These are phyloP conservation scores for Seiridium unicorne DNA, from an alignment of 2,329 filamentous ascomycete species.

Conservation along the genomic window DNA sequence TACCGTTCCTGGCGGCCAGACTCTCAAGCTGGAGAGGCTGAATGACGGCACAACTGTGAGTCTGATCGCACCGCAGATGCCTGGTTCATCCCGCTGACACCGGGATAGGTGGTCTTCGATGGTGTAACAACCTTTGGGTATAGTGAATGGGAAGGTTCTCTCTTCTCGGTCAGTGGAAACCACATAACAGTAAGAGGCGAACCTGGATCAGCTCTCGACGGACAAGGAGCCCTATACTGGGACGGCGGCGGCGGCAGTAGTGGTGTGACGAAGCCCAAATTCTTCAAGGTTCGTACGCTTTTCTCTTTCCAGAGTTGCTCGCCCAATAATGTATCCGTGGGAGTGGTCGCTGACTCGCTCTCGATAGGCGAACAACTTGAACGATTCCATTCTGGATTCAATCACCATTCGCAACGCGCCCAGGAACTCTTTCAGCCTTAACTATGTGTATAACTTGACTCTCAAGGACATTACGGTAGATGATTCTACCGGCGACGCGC, in stretches of 20 bases:
- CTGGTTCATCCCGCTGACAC: no score
- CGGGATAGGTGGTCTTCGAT: slow-evolving; percentile 1
- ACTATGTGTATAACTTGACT: slow-evolving; percentile 2
- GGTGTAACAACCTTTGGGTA: slow-evolving; percentile 33
- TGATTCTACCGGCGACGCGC: neutral
- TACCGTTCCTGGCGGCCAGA: slow-evolving; percentile 1
- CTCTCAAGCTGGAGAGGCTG: neutral
- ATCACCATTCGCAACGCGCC: slow-evolving; percentile 5
- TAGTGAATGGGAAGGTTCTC: slow-evolving; percentile 49
- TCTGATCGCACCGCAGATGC: neutral
- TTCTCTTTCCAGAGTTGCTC: neutral
- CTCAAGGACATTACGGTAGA: slow-evolving; percentile 6
- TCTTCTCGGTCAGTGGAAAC: slow-evolving; percentile 49
- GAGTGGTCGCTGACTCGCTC: neutral
- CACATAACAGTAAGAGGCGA: slow-evolving; percentile 40
- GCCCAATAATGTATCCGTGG: no score
- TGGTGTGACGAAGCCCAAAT: slow-evolving; percentile 7
- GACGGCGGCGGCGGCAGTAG: slow-evolving; percentile 3
- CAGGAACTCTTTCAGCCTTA: slow-evolving; percentile 5
- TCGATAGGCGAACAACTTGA: slow-evolving; percentile 2
- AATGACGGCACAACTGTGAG: slow-evolving; percentile 6
- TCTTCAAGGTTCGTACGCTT: neutral
- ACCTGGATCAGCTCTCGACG: slow-evolving; percentile 23
- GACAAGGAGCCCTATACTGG: slow-evolving; percentile 6
- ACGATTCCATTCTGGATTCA: slow-evolving; percentile 5